These are phyloP conservation scores for Nitzschia sp. DNA, from an alignment of 108 stramenopile genomes.

Conservation along the genomic window DNA sequence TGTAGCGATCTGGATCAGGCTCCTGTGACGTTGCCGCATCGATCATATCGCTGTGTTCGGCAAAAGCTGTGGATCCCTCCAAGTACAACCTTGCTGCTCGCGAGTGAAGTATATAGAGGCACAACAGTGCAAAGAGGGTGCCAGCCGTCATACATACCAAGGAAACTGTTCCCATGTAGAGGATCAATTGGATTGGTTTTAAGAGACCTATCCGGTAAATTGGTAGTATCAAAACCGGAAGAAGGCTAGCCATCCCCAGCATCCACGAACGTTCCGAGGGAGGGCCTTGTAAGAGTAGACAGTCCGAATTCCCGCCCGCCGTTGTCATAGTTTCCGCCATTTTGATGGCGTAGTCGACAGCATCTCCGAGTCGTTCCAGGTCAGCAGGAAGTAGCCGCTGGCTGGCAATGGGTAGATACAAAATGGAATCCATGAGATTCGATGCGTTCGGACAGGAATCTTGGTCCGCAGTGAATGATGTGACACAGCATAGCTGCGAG, in stretches of 20 bases:
- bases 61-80: conserved; percentile 26
- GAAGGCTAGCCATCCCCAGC: not conserved
- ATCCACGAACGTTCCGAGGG: not conserved
- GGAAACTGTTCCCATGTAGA: not conserved
- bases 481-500: conserved; percentile 66
- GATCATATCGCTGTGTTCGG: conserved; percentile 33
- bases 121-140: conserved; percentile 3
- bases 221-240: not conserved
- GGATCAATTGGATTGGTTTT: not conserved
- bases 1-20: not conserved
- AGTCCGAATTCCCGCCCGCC: not conserved
- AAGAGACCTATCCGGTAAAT: not conserved
- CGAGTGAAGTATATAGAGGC: conserved; percentile 1
- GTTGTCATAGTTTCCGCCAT: not conserved
- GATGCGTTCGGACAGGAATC: conserved; percentile 32
- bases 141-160: not conserved
- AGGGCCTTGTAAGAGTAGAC: not conserved
- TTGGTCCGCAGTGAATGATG: not conserved
- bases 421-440: conserved; percentile 48
- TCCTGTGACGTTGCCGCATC: conserved; percentile 13
- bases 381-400: conserved; percentile 31
- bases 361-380: conserved; percentile 27
- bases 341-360: not conserved
- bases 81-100: conserved; percentile 24
- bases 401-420: conserved; percentile 76